Percentiles rank a stretch among this genome's conserved stretches.
These are phyloP conservation scores for Furcasterigmium sp. DNA, from an alignment of 2,329 filamentous ascomycete genomes.

Conservation along the genomic window DNA sequence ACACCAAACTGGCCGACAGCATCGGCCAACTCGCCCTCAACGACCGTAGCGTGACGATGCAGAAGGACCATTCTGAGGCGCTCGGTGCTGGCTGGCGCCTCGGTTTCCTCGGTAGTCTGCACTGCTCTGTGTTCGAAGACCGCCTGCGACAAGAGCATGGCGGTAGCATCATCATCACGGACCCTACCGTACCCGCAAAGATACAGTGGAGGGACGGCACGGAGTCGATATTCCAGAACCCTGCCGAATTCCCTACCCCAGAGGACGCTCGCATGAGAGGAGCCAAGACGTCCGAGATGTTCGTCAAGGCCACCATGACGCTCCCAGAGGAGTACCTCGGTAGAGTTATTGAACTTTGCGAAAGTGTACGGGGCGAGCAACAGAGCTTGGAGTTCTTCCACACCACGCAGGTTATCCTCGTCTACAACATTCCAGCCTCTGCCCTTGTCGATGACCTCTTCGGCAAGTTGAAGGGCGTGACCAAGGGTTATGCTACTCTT, in stretches of 20 bases:
- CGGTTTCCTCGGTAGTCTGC: constrained; percentile 91
- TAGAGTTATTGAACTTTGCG: constrained; percentile 91
- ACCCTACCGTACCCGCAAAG: constrained; percentile 90
- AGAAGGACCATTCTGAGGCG: constrained; percentile 92
- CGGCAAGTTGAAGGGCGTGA: constrained; percentile 87
- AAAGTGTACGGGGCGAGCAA: constrained; percentile 82
- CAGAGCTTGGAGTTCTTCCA: constrained; percentile 88
- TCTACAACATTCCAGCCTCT: constrained; percentile 82
- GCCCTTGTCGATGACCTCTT: constrained; percentile 97
- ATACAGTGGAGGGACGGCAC: constrained; percentile 73
- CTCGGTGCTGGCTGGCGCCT: constrained; percentile 90
- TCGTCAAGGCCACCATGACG: constrained; percentile 76
- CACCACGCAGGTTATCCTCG: constrained; percentile 85
- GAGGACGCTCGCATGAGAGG: constrained; percentile 42
- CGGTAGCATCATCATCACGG: constrained; percentile 91
- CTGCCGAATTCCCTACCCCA: constrained; percentile 76
- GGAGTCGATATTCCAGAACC: constrained; percentile 77
- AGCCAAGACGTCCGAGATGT: constrained; percentile 46
- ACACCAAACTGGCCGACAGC: constrained; percentile 82
- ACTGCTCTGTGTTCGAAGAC: constrained; percentile 99
- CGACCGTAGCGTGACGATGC: constrained; percentile 87
- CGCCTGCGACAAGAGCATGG: constrained; percentile 91
- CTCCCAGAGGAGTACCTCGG: constrained; percentile 92
- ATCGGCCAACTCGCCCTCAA: constrained; percentile 92
- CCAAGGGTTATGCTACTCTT: constrained; percentile 91